Percentiles rank a stretch among this genome's conserved stretches.
phyloP scores from a whole-genome alignment of 2,329 filamentous ascomycete species.

The Coleophoma eucalyptorum region DNA sequence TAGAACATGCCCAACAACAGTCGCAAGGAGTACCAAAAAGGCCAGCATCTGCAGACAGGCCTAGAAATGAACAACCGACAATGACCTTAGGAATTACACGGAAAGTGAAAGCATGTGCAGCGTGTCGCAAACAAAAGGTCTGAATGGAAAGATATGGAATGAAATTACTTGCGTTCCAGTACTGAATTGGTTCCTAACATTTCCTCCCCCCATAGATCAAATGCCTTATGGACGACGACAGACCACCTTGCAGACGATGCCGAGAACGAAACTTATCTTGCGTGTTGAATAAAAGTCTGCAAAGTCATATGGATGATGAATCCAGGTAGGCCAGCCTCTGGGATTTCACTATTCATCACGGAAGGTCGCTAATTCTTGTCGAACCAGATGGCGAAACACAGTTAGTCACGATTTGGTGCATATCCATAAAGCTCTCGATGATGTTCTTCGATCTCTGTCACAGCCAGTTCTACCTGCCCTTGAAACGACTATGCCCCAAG shows the following conservation, averaged over 20 bases:
- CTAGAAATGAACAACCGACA: background rate
- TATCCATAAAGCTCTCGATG: background rate
- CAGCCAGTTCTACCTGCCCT: background rate
- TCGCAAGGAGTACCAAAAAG: background rate
- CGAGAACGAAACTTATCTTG: constrained; percentile 44
- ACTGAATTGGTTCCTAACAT: background rate
- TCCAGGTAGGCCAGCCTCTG: background rate
- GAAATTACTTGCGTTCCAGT: background rate
- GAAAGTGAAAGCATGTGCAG: constrained; percentile 44
- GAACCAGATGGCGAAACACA: background rate
- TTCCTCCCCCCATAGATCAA: constrained; percentile 25
- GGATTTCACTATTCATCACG: background rate
- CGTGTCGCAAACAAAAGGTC: constrained; percentile 50
- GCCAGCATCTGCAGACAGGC: background rate
- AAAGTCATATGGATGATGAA: constrained; percentile 46
- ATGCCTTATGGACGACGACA: constrained; percentile 45
- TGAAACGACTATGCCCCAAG: background rate
- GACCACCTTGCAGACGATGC: constrained; percentile 44
- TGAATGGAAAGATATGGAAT: background rate
- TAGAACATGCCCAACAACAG: background rate
- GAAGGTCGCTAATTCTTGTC: too few relatives aligned
- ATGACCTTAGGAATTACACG: constrained; percentile 29
- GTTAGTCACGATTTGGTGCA: background rate
- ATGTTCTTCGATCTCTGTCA: background rate
- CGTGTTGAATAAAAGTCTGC: constrained; percentile 46